Evolutionary conservation across 345 rosid genomes (phyloP), one percentile per base, ranked within the genome.

Genomic region (rapeseed (Brassica napus)): DNA sequence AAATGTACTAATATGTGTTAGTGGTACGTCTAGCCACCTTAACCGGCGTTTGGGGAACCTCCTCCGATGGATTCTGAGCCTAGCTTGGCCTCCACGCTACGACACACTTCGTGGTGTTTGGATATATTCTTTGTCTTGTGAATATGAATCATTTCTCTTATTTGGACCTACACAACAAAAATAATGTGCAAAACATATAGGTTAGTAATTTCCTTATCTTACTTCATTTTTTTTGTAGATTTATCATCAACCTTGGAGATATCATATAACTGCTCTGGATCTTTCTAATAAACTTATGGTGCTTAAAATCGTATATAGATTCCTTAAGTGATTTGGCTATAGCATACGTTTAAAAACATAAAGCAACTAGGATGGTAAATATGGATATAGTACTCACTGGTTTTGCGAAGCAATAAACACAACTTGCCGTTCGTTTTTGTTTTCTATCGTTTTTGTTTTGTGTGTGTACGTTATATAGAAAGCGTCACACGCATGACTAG

Each of bases 81-180:
- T 66, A 18, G 21, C 32, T 37, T 75, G 79, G 34, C 68, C 68
- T 21, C 23, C 11, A 58, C 6, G 79, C 60, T 39, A 57, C 30
- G 72, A 2, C 58, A 35, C 72, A 57, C 79, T 75, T 5, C 66
- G 8, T 24, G 72, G 78, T 55, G 72, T 66, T 57, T n/a, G 42
- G 18, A 67, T 75, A 67, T 75, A 44, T 67, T 75, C 57, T 75
- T 66, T 18, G n/a, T 75, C 55, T 65, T 35, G 57, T 55, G 72
- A 37, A 76, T 39, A 68, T 39, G 73, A 59, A 18, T 16, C n/a
- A 39, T 59, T 16, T 68, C 79, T 58, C 73, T 8, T 35, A 4
- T 68, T 68, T 58, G 6, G 1, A n/a, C 55, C n/a, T 49, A 49
- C 7, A n/a, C 55, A 14, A 14, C 52, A 8, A 42, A 49, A 49